Evolutionary conservation across 352 stramenopile genomes (phyloP).

Genomic region (Pythium insidiosum): DNA sequence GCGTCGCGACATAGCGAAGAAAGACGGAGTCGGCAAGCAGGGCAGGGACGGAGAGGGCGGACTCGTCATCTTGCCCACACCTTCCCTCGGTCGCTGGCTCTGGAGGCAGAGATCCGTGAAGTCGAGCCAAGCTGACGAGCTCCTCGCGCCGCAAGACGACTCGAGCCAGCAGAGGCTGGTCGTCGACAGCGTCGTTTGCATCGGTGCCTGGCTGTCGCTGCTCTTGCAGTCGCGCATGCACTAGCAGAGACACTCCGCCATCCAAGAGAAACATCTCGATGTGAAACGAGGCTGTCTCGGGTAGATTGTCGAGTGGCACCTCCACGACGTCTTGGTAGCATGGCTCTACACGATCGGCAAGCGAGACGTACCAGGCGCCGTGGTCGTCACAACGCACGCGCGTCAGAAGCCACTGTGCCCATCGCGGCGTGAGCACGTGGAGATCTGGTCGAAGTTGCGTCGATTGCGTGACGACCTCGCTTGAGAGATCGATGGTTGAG

Average conservation of each 20-base stretch:
- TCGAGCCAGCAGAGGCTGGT: neutral
- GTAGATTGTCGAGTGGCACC: too few relatives aligned
- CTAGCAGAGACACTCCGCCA: conserved; percentile 6
- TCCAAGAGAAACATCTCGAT: conserved; percentile 13
- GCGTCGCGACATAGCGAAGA: conserved; percentile 16
- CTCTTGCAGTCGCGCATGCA: conserved; percentile 14
- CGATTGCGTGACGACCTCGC: conserved; percentile 8
- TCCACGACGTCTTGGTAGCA: too few relatives aligned
- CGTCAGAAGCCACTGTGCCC: conserved; percentile 14
- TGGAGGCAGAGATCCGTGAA: too few relatives aligned
- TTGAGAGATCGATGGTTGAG: neutral
- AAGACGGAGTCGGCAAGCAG: conserved; percentile 29
- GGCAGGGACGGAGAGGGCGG: too few relatives aligned
- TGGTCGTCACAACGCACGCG: conserved; percentile 10
- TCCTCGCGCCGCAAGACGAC: too few relatives aligned
- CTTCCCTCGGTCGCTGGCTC: too few relatives aligned
- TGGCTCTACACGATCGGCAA: too few relatives aligned
- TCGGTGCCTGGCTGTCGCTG: too few relatives aligned
- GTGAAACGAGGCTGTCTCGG: too few relatives aligned
- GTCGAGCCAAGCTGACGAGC: too few relatives aligned
- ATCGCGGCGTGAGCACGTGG: conserved; percentile 9
- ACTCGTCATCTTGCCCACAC: too few relatives aligned
- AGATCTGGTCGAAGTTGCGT: conserved; percentile 12
- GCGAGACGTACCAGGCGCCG: conserved; percentile 13
- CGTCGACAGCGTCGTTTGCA: neutral